These are phyloP conservation scores for Chamaecyparis obtusa DNA, from an alignment of 75 land plant species.

Conservation along the genomic window DNA sequence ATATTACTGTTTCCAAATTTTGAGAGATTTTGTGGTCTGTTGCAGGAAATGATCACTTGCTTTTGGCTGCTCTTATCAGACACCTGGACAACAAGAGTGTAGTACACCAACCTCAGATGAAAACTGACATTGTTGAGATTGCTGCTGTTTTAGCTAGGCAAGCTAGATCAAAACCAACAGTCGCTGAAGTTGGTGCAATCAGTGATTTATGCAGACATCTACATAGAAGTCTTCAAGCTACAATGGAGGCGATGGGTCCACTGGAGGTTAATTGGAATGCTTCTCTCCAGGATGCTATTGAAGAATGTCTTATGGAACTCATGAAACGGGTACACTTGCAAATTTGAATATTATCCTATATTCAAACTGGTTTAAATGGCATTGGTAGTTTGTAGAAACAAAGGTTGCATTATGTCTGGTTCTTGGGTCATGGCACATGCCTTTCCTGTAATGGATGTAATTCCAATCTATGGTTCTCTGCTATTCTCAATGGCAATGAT, in stretches of 20 bases:
- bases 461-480: not conserved
- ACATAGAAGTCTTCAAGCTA: constrained; percentile 73
- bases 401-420: not conserved
- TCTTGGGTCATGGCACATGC: not conserved
- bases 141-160: constrained; percentile 58
- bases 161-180: constrained; percentile 48
- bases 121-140: constrained; percentile 66
- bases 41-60: constrained; percentile 72
- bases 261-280: constrained; percentile 48
- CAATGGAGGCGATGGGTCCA: constrained; percentile 48
- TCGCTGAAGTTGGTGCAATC: constrained; percentile 66
- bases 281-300: constrained; percentile 74
- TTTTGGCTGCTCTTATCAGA: constrained; percentile 66
- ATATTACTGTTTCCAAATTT: not conserved
- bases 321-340: constrained; percentile 57
- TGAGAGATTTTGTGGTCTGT: not conserved
- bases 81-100: constrained; percentile 95
- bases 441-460: not conserved
- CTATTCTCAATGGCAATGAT: not conserved
- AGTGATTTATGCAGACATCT: constrained; percentile 88
- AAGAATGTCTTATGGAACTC: constrained; percentile 80
- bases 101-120: constrained; percentile 55
- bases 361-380: not conserved
- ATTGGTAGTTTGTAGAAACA: not conserved
- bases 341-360: not conserved